Percentiles rank a stretch among this genome's conserved stretches.
phyloP scores from a whole-genome alignment of 768 basidiomycete genomes.

The Mycena capillaripes region DNA sequence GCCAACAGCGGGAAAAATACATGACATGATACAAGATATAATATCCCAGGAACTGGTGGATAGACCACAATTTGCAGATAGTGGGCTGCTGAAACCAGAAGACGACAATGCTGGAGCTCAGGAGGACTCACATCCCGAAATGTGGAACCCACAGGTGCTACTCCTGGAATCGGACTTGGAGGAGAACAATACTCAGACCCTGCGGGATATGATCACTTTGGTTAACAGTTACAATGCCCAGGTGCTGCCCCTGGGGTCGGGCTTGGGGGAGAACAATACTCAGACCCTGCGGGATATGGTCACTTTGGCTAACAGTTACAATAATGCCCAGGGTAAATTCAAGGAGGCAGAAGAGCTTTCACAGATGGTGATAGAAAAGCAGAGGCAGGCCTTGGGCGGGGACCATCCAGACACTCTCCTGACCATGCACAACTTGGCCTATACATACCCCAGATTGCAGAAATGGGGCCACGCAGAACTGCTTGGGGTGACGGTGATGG shows the following conservation, averaged over 20 bases:
- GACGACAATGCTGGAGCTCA: too few relatives aligned
- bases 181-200: background rate
- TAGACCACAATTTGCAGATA: background rate
- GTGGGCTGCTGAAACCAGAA: too few relatives aligned
- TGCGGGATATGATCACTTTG: background rate
- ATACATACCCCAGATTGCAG: too few relatives aligned
- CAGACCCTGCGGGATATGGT: background rate
- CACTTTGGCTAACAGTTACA: background rate
- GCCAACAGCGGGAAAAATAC: constrained; percentile 14
- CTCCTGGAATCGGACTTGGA: background rate
- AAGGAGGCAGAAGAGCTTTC: background rate
- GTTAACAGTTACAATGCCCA: background rate
- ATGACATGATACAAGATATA: background rate
- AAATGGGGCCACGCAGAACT: too few relatives aligned
- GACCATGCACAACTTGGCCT: too few relatives aligned
- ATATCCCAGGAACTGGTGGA: background rate
- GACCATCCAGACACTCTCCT: background rate
- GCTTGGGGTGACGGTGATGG: too few relatives aligned
- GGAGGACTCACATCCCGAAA: too few relatives aligned
- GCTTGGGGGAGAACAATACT: background rate
- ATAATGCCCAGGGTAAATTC: background rate
- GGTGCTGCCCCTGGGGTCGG: background rate
- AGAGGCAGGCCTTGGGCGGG: background rate
- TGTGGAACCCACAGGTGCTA: too few relatives aligned
- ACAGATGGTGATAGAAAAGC: background rate